Evolutionary conservation across 1,284 basidiomycete genomes (phyloP).

Genomic region (Sanguinoderma infundibulare): DNA sequence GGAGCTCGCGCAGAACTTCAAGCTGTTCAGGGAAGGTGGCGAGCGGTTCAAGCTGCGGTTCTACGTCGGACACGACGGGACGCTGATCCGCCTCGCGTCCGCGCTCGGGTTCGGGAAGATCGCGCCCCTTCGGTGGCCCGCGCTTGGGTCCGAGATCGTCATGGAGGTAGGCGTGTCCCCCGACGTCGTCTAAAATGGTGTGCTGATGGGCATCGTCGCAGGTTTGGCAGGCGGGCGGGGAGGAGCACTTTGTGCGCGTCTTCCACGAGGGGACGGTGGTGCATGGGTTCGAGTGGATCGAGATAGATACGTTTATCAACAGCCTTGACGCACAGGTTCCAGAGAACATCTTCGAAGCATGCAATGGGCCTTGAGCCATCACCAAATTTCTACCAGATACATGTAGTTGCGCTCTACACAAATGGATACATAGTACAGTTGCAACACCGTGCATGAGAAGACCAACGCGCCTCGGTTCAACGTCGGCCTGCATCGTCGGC

Average conservation of each 20-base stretch:
- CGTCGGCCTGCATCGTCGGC: too few species aligned
- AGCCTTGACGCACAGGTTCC: slow-evolving; percentile 45
- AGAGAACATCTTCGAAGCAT: slow-evolving; percentile 37
- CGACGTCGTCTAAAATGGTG: background rate
- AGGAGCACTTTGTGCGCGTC: slow-evolving; percentile 46
- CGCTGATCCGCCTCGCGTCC: slow-evolving; percentile 53
- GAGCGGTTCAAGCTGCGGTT: slow-evolving; percentile 46
- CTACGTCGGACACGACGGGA: slow-evolving; percentile 56
- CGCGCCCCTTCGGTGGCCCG: slow-evolving; percentile 50
- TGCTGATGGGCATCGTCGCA: slow-evolving; percentile 19
- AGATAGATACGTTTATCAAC: slow-evolving; percentile 42
- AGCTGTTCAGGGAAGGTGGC: slow-evolving; percentile 36
- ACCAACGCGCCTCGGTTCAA: too few species aligned
- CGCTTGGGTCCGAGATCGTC: slow-evolving; percentile 54
- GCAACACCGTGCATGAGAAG: too few species aligned
- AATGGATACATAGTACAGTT: too few species aligned
- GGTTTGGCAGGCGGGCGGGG: slow-evolving; percentile 45
- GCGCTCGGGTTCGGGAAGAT: slow-evolving; percentile 47
- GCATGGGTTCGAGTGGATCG: slow-evolving; percentile 42
- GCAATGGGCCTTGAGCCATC: slow-evolving; percentile 17
- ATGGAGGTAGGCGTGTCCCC: slow-evolving; percentile 45
- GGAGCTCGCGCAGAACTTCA: slow-evolving; percentile 39
- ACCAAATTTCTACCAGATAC: background rate
- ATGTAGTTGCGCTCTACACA: background rate
- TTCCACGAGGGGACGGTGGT: slow-evolving; percentile 51